Percentiles rank a stretch among this genome's conserved stretches.
phyloP scores from a whole-genome alignment of 2,329 filamentous ascomycete species.

The Passalora sequoiae region DNA sequence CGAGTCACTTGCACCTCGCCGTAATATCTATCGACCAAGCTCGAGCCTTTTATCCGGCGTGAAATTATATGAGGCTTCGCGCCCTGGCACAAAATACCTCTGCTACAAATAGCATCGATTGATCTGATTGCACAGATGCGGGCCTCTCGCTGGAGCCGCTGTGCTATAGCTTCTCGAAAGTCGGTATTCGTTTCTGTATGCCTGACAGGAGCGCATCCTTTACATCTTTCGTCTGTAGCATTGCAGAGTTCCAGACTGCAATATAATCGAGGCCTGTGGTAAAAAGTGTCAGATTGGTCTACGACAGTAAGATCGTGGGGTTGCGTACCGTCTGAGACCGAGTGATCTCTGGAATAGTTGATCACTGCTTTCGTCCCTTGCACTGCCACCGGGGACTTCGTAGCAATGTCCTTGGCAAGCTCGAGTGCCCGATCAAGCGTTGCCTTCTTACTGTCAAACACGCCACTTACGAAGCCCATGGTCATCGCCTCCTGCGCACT shows the following conservation, averaged over 20 bases:
- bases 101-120: no score
- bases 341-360: slow-evolving; percentile 74
- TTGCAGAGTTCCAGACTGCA: slow-evolving; percentile 24
- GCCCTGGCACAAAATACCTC: no score
- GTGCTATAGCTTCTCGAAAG: slow-evolving; percentile 24
- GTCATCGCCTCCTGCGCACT: slow-evolving; percentile 60
- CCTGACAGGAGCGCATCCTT: slow-evolving; percentile 21
- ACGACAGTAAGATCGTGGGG: no score
- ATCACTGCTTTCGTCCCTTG: slow-evolving; percentile 82
- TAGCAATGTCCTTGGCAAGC: slow-evolving; percentile 61
- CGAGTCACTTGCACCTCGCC: no score
- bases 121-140: no score
- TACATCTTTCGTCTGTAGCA: slow-evolving; percentile 25
- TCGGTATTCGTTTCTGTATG: slow-evolving; percentile 23
- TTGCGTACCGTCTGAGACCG: slow-evolving; percentile 59
- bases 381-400: slow-evolving; percentile 85
- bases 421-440: slow-evolving; percentile 56
- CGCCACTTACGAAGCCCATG: slow-evolving; percentile 65
- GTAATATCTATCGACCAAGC: no score
- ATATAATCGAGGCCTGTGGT: slow-evolving; percentile 20
- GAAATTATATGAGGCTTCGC: no score
- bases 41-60: no score
- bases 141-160: no score
- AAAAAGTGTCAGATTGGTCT: no score
- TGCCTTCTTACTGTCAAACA: slow-evolving; percentile 57